Evolutionary conservation across 2,329 filamentous ascomycete species (phyloP).

Genomic region (Aspergillus sp.): DNA sequence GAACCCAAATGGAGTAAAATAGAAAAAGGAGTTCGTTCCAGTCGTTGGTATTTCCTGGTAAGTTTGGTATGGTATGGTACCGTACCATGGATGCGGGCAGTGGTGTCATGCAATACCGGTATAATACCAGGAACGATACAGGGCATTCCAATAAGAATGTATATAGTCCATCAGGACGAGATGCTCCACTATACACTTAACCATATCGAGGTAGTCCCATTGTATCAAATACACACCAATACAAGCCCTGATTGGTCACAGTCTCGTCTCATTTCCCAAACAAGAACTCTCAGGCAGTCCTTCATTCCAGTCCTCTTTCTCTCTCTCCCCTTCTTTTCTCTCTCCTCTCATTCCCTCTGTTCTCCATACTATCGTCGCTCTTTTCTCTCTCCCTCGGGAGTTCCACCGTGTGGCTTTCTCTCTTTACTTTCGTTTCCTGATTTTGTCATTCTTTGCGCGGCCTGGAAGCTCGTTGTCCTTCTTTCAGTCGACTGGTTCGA

Average conservation of each 20-base stretch:
- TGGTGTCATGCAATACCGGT: slow-evolving; percentile 7
- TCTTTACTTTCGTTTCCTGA: slow-evolving; percentile 4
- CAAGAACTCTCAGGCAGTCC: not conserved
- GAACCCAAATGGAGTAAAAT: not conserved
- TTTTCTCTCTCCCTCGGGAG: slow-evolving; percentile 8
- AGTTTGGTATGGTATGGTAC: not conserved
- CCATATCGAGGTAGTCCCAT: slow-evolving; percentile 5
- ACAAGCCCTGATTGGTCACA: slow-evolving; percentile 9
- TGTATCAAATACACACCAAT: not conserved
- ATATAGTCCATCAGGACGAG: not conserved
- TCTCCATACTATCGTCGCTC: slow-evolving; percentile 5
- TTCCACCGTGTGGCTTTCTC: slow-evolving; percentile 6
- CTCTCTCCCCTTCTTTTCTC: slow-evolving; percentile 5
- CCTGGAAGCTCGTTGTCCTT: slow-evolving; percentile 32
- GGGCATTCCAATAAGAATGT: slow-evolving; percentile 3
- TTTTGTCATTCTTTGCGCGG: slow-evolving; percentile 12
- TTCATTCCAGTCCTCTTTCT: slow-evolving; percentile 4
- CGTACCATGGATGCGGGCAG: not conserved
- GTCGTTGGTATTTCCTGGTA: not conserved
- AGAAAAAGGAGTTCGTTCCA: not conserved
- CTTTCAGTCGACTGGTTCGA: slow-evolving; percentile 18
- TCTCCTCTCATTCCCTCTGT: slow-evolving; percentile 4
- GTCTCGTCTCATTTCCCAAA: slow-evolving; percentile 7
- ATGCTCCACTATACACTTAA: not conserved
- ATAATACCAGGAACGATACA: slow-evolving; percentile 20